phyloP scores from a whole-genome alignment of 306 rosid genomes.

The Casuarina glauca region DNA sequence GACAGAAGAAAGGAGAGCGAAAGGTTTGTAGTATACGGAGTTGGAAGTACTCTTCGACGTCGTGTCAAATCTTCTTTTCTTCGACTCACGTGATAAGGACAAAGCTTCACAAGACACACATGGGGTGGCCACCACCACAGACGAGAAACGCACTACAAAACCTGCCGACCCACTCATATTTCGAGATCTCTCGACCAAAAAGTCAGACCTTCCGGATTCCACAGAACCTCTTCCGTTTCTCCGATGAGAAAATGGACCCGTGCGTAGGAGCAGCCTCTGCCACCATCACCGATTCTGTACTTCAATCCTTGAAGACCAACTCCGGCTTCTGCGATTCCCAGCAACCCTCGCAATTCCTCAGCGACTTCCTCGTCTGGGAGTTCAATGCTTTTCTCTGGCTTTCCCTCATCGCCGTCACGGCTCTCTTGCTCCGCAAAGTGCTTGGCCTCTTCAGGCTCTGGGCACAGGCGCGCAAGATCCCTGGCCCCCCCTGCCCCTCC shows the following conservation, averaged over 20 bases:
- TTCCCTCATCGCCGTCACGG: slow-evolving; percentile 46
- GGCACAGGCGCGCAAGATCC: slow-evolving; percentile 44
- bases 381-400: slow-evolving; percentile 79
- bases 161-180: too few species aligned
- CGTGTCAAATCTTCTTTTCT: too few species aligned
- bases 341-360: slow-evolving; percentile 33
- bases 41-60: too few species aligned
- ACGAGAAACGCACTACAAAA: too few species aligned
- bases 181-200: background rate
- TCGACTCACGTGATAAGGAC: too few species aligned
- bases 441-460: slow-evolving; percentile 42
- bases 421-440: slow-evolving; percentile 43
- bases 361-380: slow-evolving; percentile 57
- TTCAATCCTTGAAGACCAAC: slow-evolving; percentile 14
- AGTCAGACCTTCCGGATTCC: background rate
- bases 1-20: too few species aligned
- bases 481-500: slow-evolving; percentile 63
- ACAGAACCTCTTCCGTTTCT: background rate
- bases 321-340: slow-evolving; percentile 15
- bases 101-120: too few species aligned
- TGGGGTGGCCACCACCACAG: background rate
- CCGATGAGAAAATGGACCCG: slow-evolving; percentile 51
- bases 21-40: too few species aligned
- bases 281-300: slow-evolving; percentile 33
- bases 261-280: slow-evolving; percentile 27